Evolutionary conservation across 169 alveolate species (phyloP), one percentile per base, ranked within the genome.

Genomic region (Plasmodium knowlesi): DNA sequence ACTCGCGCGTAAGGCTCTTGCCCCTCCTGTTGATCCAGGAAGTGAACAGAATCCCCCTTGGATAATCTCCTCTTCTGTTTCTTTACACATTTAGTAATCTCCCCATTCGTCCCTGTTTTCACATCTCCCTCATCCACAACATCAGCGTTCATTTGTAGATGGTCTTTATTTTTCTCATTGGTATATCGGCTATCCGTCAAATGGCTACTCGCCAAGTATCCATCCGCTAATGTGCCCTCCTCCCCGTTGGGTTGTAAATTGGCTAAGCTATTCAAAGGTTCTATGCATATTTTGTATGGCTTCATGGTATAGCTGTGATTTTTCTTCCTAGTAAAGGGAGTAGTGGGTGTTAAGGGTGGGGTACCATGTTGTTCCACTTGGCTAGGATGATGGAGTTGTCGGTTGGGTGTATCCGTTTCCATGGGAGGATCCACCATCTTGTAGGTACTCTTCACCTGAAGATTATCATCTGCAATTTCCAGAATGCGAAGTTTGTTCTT

Each of bases 251-350:
- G 25, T 2, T 6, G 19, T 8, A 12, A 5, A 2, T 54, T 34
- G 22, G 25, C 41, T 28, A 30, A 22, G 41, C 37, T 85, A 79
- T 30, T 72, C 14, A 89, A n/a, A 0, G 94, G 0, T 30, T 80
- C 94, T 61, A 89, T 67, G 57, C 83, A 80, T 25, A 89, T 89
- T 57, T 41, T 89, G 71, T 89, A 89, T 28, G 94, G 94, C 22
- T 89, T 89, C 88, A 89, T 89, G 9, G 94, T 89, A 46, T 57
- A 67, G 41, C 94, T 89, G 28, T 89, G 94, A 0, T 78, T 89
- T 5, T 79, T 19, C 19, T 70, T 89, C 46, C 94, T 57, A 46
- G 10, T 79, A 34, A 19, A 89, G 39, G 39, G 39, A n/a, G n/a
- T n/a, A n/a, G n/a, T n/a, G n/a, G n/a, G n/a, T n/a, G n/a, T n/a